Evolutionary conservation across 78 protist species (phyloP).

Genomic region (Trichosphaerium sp.): DNA sequence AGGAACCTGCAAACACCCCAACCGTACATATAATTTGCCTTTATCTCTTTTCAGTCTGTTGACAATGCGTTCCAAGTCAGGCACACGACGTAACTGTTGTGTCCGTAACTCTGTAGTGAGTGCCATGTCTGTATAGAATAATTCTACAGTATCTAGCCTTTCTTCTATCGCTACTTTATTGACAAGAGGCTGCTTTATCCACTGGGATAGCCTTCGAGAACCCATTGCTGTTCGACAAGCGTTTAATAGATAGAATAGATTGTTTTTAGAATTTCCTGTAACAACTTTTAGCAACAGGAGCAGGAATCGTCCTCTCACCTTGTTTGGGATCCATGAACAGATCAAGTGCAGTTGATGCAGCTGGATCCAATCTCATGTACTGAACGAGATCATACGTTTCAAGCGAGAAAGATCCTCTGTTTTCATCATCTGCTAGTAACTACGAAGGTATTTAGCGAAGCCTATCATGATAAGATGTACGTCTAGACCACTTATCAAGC

Average conservation of each 20-base stretch:
- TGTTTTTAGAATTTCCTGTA: neutral
- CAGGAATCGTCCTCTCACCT: neutral
- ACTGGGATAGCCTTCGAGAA: conserved; percentile 62
- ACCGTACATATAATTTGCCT: no score
- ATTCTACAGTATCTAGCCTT: conserved; percentile 45
- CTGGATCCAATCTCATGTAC: conserved; percentile 75
- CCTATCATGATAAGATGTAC: neutral
- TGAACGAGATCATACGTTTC: conserved; percentile 14
- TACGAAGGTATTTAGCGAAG: conserved; percentile 1
- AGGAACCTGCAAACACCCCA: no score
- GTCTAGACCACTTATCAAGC: conserved; percentile 50
- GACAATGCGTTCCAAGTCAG: no score
- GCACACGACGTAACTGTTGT: no score
- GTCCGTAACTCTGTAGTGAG: no score
- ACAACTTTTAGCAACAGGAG: neutral
- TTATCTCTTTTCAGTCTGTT: no score
- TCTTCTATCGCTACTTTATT: no score
- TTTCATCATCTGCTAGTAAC: conserved; percentile 10
- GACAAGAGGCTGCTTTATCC: conserved; percentile 81
- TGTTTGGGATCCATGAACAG: conserved; percentile 18
- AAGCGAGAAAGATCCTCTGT: conserved; percentile 28
- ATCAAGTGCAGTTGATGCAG: conserved; percentile 72
- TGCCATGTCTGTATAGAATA: conserved; percentile 15
- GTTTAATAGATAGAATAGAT: conserved; percentile 68
- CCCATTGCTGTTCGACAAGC: conserved; percentile 82